Evolutionary conservation across 305 asterid genomes (phyloP).

Genomic region (Fraxinus latifolia): DNA sequence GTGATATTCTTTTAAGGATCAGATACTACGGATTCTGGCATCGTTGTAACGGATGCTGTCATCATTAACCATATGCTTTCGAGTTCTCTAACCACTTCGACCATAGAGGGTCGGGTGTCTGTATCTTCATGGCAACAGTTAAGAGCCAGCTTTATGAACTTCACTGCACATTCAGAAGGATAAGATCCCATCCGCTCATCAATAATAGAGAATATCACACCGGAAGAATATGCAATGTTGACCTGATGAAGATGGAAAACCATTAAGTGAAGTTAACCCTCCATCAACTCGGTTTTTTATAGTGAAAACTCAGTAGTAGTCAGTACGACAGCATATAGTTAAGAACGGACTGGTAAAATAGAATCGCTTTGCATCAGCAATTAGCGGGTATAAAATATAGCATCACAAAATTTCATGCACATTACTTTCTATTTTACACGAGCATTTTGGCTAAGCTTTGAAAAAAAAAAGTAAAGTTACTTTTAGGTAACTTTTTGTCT

Average conservation of each 20-base stretch:
- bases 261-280: background rate
- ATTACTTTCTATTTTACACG: background rate
- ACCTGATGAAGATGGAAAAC: constrained; percentile 42
- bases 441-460: background rate
- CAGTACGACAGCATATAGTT: background rate
- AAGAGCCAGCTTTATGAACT: constrained; percentile 65
- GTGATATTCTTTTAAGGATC: constrained; percentile 34
- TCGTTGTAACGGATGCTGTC: constrained; percentile 52
- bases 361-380: background rate
- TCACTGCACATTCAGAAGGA: constrained; percentile 68
- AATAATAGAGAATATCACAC: constrained; percentile 60
- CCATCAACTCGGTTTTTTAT: background rate
- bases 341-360: background rate
- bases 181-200: constrained; percentile 79
- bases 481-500: background rate
- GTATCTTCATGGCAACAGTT: constrained; percentile 77
- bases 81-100: constrained; percentile 67
- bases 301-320: background rate
- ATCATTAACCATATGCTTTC: constrained; percentile 66
- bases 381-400: background rate
- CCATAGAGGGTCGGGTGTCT: constrained; percentile 69
- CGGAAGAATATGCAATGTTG: constrained; percentile 52
- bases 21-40: constrained; percentile 38
- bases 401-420: background rate
- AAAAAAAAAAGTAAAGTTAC: background rate